A percentile compares a stretch with the other conserved stretches of the same genome.
Evolutionary conservation across 768 basidiomycete genomes (phyloP).

Genomic region (Suillus hirtellus): DNA sequence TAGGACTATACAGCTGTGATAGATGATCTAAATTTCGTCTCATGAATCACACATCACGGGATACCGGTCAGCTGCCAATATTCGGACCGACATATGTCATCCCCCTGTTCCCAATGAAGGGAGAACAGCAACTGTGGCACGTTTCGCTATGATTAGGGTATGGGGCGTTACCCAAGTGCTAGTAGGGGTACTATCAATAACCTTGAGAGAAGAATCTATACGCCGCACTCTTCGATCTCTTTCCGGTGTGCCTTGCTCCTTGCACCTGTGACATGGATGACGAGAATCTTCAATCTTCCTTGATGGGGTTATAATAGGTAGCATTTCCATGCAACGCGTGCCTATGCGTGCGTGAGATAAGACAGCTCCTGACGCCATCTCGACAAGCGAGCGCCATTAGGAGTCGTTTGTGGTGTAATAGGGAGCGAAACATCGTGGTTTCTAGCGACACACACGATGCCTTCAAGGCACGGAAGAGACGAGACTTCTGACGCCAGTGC

Average conservation of each 20-base stretch:
- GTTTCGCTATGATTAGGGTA: background rate
- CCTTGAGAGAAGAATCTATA: too few species aligned
- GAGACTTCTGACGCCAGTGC: slow-evolving; percentile 33
- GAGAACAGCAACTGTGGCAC: background rate
- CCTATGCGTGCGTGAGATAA: slow-evolving; percentile 19
- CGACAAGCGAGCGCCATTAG: slow-evolving; percentile 36
- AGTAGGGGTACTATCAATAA: background rate
- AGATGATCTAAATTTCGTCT: background rate
- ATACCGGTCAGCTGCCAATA: background rate
- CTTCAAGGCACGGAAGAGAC: slow-evolving; percentile 33
- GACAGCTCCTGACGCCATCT: slow-evolving; percentile 31
- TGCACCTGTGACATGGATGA: slow-evolving; percentile 15
- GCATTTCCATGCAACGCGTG: slow-evolving; percentile 1
- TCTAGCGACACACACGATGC: background rate
- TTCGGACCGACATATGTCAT: background rate
- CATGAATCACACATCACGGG: background rate
- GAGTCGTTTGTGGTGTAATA: slow-evolving; percentile 30
- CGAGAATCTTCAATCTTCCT: slow-evolving; percentile 11
- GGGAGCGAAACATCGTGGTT: slow-evolving; percentile 3
- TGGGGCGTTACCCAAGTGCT: background rate
- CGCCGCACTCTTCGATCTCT: slow-evolving; percentile 16
- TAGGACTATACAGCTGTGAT: background rate
- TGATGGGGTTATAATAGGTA: background rate
- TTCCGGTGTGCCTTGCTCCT: slow-evolving; percentile 8
- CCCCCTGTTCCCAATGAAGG: background rate